Evolutionary conservation across 495 filamentous ascomycete genomes (phyloP), one percentile per base, ranked within the genome.

Genomic region (Penicillium tannophilum): DNA sequence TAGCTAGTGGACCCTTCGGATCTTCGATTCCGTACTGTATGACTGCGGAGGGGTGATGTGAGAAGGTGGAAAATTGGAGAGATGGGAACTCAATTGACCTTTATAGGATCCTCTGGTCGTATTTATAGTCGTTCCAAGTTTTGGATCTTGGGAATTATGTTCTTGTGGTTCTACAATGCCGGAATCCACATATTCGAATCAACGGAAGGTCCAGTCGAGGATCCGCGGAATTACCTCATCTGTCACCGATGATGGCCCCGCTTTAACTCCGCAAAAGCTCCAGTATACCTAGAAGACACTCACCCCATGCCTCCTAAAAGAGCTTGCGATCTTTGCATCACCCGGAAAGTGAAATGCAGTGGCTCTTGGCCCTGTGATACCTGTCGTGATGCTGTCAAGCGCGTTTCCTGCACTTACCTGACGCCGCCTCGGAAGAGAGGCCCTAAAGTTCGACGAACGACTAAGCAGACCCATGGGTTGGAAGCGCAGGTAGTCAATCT

Each of bases 301-400:
- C 45, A 36, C 35, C 42, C 35, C 14, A 69, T 68, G 69, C 54
- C 63, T 47, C 62, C 58, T 16, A 74, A 72, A 64, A 56, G 69
- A 58, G 72, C 69, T 36, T 72, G 72, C 39, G 67, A 74, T 59
- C 53, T 49, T 26, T 74, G 69, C 36, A 74, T 72, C 41, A 57
- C 62, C 31, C 63, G 71, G 36, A 74, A 74, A 55, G 63, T 74
- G 14, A 72, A 69, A 45, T 74, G 71, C 58, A 69, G 58, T 46
- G 71, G 69, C 26, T 54, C 65, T 9, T 72, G 62, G 65, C 69
- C 69, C 24, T 74, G 71, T 55, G 52, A 64, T 43, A 67, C 67
- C 16, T 74, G 71, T 36, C 57, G 60, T 12, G 35, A 60, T 46
- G 61, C 63, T 16, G 26, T 53, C 14, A 70, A 59, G 19, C 55